These are phyloP conservation scores for Microcyclospora tardicrescens DNA, from an alignment of 2,329 filamentous ascomycete species.

Conservation along the genomic window DNA sequence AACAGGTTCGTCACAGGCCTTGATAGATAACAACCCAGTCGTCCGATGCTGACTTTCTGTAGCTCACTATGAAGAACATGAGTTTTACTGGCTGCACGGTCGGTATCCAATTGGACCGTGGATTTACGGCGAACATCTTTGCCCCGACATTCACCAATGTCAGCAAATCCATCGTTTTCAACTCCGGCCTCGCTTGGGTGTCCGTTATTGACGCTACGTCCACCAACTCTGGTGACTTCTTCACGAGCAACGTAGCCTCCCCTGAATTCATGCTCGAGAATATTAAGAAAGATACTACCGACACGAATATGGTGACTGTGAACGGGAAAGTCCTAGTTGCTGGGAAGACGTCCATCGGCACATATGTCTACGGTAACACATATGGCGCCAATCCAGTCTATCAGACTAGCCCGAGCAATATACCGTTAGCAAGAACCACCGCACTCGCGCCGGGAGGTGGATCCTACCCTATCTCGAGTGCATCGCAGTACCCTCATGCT, in stretches of 20 bases:
- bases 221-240: conserved; percentile 5
- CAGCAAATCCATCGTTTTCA: conserved; percentile 3
- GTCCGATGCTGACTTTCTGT: too few species aligned
- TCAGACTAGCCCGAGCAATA: conserved; percentile 2
- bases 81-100: too few species aligned
- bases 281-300: conserved; percentile 2
- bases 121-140: conserved; percentile 5
- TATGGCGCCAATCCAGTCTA: conserved; percentile 7
- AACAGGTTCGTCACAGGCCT: conserved; percentile 3
- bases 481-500: conserved; percentile 3
- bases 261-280: conserved; percentile 10
- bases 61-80: conserved; percentile 5
- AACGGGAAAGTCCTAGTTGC: conserved; percentile 2
- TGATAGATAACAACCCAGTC: too few species aligned
- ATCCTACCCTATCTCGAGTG: conserved; percentile 1
- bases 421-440: background rate
- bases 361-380: conserved; percentile 9
- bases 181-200: conserved; percentile 6
- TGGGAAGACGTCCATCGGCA: conserved; percentile 1
- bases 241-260: conserved; percentile 5
- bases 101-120: conserved; percentile 5
- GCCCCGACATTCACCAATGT: conserved; percentile 4
- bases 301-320: conserved; percentile 3
- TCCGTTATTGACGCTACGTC: conserved; percentile 6
- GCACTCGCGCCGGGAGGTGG: conserved; percentile 1